phyloP scores from a whole-genome alignment of 805 yeast species.

The Kodamaea hsintzibuensis region DNA sequence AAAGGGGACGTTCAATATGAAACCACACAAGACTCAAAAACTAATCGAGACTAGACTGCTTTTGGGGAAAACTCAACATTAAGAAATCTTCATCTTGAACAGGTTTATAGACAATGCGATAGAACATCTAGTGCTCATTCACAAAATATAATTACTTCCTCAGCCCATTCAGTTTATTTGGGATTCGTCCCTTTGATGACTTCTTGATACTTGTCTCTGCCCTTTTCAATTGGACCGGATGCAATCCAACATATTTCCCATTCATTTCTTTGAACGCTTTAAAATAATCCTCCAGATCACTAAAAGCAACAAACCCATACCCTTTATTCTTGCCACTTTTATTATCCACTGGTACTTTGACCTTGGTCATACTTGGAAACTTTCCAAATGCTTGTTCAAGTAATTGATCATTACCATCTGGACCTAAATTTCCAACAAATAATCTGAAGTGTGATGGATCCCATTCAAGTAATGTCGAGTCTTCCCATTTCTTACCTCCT shows the following conservation, averaged over 20 bases:
- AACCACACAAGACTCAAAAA: too few species aligned
- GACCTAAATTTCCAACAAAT: conserved; percentile 71
- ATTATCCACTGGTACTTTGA: conserved; percentile 57
- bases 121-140: too few species aligned
- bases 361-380: conserved; percentile 56
- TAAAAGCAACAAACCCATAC: conserved; percentile 73
- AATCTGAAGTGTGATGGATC: conserved; percentile 69
- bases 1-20: too few species aligned
- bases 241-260: conserved; percentile 72
- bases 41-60: too few species aligned
- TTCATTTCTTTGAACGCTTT: conserved; percentile 74
- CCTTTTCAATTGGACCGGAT: conserved; percentile 67
- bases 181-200: conserved; percentile 36
- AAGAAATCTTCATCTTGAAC: too few species aligned
- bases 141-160: neutral
- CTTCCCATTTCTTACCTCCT: conserved; percentile 53
- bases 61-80: too few species aligned
- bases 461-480: conserved; percentile 55
- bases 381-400: conserved; percentile 55
- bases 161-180: neutral
- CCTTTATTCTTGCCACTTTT: conserved; percentile 56
- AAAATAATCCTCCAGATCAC: conserved; percentile 63
- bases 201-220: conserved; percentile 50
- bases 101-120: too few species aligned
- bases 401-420: conserved; percentile 61